These are phyloP conservation scores for Picea abies DNA, from an alignment of 83 land plant genomes.

Conservation along the genomic window DNA sequence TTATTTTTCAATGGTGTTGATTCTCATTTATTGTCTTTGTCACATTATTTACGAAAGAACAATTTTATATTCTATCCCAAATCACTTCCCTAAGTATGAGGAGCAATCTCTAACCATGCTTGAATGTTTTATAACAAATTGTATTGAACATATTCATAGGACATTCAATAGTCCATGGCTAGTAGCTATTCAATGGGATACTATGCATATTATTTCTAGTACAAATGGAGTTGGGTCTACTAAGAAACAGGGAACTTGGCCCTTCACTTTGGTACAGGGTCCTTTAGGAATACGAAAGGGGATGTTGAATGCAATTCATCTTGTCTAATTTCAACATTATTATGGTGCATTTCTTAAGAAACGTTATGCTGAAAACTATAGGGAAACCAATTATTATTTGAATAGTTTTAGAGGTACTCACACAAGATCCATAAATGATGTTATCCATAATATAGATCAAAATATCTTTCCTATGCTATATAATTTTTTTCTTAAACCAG, in stretches of 20 bases:
- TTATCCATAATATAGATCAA: slow-evolving; percentile 93
- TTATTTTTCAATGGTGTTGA: not conserved
- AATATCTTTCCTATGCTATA: slow-evolving; percentile 88
- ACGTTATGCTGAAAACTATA: slow-evolving; percentile 91
- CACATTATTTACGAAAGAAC: slow-evolving; percentile 80
- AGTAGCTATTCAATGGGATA: slow-evolving; percentile 96
- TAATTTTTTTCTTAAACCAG: slow-evolving; percentile 95
- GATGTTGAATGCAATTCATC: slow-evolving; percentile 98
- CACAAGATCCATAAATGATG: slow-evolving; percentile 92
- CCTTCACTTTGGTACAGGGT: slow-evolving; percentile 49
- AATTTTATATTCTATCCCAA: slow-evolving; percentile 86
- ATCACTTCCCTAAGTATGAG: slow-evolving; percentile 92
- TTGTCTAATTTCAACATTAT: slow-evolving; percentile 98
- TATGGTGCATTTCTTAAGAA: slow-evolving; percentile 93
- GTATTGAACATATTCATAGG: slow-evolving; percentile 71
- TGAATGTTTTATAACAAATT: slow-evolving; percentile 87
- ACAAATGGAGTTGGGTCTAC: too few species aligned
- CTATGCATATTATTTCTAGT: slow-evolving; percentile 56
- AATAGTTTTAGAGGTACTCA: slow-evolving; percentile 33
- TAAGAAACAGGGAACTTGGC: too few species aligned
- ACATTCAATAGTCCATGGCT: slow-evolving; percentile 88
- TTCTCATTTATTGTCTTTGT: not conserved
- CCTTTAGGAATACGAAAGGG: slow-evolving; percentile 99
- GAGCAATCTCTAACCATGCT: slow-evolving; percentile 83
- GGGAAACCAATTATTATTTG: slow-evolving; percentile 43